A percentile compares a stretch with the other conserved stretches of the same genome.
These are phyloP conservation scores for Nemania sp. DNA, from an alignment of 2,329 filamentous ascomycete genomes.

Conservation along the genomic window DNA sequence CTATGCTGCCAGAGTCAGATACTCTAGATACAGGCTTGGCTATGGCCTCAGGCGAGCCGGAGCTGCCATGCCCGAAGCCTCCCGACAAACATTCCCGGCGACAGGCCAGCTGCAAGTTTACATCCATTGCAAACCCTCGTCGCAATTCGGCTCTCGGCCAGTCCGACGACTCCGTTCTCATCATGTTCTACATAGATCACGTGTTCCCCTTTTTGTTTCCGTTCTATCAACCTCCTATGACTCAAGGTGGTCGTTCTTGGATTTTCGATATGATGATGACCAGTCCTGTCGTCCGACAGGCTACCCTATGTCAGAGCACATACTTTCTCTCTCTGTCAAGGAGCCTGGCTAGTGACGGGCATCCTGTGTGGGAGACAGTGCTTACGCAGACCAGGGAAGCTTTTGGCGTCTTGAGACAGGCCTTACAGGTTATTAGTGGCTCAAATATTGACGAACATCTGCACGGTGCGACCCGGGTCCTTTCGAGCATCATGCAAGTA, in stretches of 20 bases:
- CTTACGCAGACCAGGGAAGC: slow-evolving; percentile 31
- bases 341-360: slow-evolving; percentile 11
- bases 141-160: background rate
- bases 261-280: slow-evolving; percentile 31
- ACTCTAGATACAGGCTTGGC: background rate
- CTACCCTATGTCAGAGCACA: slow-evolving; percentile 28
- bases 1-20: background rate
- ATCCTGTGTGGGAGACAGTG: slow-evolving; percentile 26
- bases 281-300: slow-evolving; percentile 29
- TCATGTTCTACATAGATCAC: slow-evolving; percentile 34
- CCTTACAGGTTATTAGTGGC: slow-evolving; percentile 30
- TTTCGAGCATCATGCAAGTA: slow-evolving; percentile 42
- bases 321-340: slow-evolving; percentile 31
- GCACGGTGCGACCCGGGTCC: slow-evolving; percentile 32
- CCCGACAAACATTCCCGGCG: background rate
- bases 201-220: slow-evolving; percentile 34
- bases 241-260: slow-evolving; percentile 29
- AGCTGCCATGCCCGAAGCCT: background rate
- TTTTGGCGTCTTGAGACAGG: slow-evolving; percentile 27
- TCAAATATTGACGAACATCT: slow-evolving; percentile 25
- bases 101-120: slow-evolving; percentile 7
- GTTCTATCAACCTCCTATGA: slow-evolving; percentile 31
- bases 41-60: background rate
- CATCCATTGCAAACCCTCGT: background rate
- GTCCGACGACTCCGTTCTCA: slow-evolving; percentile 25